These are phyloP conservation scores for Achlya hypogyna DNA, from an alignment of 352 stramenopile genomes.

Conservation along the genomic window DNA sequence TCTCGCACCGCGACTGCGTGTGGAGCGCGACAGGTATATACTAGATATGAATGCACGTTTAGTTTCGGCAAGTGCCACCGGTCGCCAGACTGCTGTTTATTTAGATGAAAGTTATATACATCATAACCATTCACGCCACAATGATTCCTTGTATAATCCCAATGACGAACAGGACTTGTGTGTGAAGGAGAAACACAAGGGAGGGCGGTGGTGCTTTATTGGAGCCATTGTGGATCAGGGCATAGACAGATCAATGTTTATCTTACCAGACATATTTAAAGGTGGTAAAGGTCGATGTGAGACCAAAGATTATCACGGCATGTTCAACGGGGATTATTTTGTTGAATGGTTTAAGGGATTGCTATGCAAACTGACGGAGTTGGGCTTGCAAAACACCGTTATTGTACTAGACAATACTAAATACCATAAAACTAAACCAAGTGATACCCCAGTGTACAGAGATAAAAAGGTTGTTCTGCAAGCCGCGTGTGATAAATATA, in stretches of 20 bases:
- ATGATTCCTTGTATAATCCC: constrained; percentile 14
- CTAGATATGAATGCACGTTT: not conserved
- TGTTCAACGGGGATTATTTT: constrained; percentile 23
- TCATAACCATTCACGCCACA: constrained; percentile 8
- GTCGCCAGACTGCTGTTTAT: not conserved
- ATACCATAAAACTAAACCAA: constrained; percentile 11
- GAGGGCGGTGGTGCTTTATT: constrained; percentile 12
- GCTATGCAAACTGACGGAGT: not conserved
- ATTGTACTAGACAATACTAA: constrained; percentile 21
- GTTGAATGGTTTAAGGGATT: constrained; percentile 15
- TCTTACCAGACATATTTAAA: constrained; percentile 5
- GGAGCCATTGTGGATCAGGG: not conserved
- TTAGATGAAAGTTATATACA: constrained; percentile 15
- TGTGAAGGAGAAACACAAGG: constrained; percentile 2
- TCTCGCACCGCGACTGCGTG: not conserved
- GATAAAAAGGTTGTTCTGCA: not conserved
- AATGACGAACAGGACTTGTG: constrained; percentile 16
- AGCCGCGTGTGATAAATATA: not conserved
- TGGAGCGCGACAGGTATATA: not conserved
- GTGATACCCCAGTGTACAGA: constrained; percentile 2
- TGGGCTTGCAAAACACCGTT: not conserved
- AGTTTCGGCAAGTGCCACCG: not conserved
- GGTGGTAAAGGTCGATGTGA: not conserved
- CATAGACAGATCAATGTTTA: not conserved
- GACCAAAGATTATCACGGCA: constrained; percentile 22